These are phyloP conservation scores for Tolypocladium pustulatum DNA, from an alignment of 2,329 filamentous ascomycete genomes.

Conservation along the genomic window DNA sequence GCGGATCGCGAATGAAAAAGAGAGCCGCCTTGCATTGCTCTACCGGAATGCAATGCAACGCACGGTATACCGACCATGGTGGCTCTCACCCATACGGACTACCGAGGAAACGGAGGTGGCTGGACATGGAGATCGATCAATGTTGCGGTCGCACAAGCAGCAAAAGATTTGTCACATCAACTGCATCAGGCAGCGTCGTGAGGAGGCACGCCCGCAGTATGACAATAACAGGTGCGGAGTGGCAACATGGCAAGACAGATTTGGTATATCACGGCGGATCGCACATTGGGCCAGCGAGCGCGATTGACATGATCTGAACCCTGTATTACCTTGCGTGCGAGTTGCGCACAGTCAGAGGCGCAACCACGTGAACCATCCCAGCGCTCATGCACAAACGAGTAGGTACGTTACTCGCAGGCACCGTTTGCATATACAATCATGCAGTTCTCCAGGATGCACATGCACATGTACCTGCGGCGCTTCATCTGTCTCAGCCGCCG, in stretches of 20 bases:
- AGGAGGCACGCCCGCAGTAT: not conserved
- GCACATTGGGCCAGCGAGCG: not conserved
- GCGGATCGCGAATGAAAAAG: not conserved
- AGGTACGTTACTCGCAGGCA: too few relatives aligned
- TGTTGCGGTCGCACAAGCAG: not conserved
- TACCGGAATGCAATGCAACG: not conserved
- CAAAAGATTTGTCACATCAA: not conserved
- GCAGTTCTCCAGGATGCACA: not conserved
- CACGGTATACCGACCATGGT: not conserved
- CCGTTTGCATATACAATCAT: not conserved
- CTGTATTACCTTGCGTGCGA: not conserved
- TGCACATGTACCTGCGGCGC: not conserved
- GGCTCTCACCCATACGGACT: not conserved
- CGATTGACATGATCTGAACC: not conserved
- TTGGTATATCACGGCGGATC: not conserved
- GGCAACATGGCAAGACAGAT: not conserved
- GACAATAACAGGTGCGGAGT: not conserved
- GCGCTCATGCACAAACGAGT: not conserved
- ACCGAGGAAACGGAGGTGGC: not conserved
- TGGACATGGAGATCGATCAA: not conserved
- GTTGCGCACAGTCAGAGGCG: not conserved
- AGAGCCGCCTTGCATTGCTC: not conserved
- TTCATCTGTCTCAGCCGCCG: not conserved
- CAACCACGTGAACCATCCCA: not conserved
- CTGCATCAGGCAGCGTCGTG: not conserved